Percentiles rank a stretch among this genome's conserved stretches.
Conservation (phyloP, 345 rosid species). For the Odontarrhena argentea region DNA sequence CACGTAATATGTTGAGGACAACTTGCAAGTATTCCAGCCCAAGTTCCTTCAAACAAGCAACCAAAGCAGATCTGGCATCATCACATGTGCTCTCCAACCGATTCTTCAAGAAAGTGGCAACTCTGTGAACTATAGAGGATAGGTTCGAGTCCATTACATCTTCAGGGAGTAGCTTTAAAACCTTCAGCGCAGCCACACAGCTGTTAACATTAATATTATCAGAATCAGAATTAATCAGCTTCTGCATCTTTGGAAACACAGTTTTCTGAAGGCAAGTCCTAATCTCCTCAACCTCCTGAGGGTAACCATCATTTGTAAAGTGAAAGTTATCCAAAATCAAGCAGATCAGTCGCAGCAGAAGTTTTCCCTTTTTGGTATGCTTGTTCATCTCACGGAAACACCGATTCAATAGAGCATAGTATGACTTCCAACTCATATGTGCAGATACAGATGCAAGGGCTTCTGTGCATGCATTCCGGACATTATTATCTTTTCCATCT, state of each 20-base stretch:
- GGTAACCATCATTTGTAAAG: conserved; percentile 47
- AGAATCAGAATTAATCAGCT: conserved; percentile 58
- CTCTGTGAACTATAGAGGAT: conserved; percentile 69
- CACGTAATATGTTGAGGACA: conserved; percentile 60
- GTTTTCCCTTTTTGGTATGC: conserved; percentile 65
- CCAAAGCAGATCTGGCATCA: conserved; percentile 84
- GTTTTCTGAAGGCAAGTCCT: conserved; percentile 59
- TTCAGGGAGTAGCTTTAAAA: conserved; percentile 82
- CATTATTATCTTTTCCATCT: conserved; percentile 67
- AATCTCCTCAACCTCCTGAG: conserved; percentile 52
- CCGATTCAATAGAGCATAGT: conserved; percentile 62
- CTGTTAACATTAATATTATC: conserved; percentile 69
- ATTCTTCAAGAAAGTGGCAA: conserved; percentile 69
- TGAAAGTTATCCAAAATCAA: conserved; percentile 77
- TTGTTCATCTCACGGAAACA: conserved; percentile 71
- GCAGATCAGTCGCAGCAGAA: conserved; percentile 68
- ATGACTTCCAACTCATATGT: conserved; percentile 76
- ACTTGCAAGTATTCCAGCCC: conserved; percentile 79
- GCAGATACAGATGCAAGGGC: conserved; percentile 79
- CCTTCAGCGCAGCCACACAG: conserved; percentile 72
- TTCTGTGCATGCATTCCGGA: conserved; percentile 67
- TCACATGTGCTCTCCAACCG: conserved; percentile 67
- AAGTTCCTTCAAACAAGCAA: conserved; percentile 87
- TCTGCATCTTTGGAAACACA: conserved; percentile 73
- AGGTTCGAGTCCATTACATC: conserved; percentile 77